Percentiles rank a stretch among this genome's conserved stretches.
These are phyloP conservation scores for Pichia occidentalis DNA, from an alignment of 805 yeast genomes.

Conservation along the genomic window DNA sequence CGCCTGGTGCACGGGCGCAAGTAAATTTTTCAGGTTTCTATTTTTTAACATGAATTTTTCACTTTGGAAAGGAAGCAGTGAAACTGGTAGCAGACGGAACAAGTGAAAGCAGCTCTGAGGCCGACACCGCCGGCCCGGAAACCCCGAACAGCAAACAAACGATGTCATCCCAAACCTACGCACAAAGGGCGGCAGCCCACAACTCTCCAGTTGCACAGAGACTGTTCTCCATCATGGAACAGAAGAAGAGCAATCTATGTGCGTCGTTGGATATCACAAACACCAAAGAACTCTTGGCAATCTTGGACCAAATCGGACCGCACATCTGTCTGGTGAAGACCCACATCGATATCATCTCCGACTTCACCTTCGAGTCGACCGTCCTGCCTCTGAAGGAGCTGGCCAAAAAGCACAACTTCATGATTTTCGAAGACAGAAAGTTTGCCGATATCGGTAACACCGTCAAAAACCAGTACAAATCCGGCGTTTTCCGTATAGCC, in stretches of 20 bases:
- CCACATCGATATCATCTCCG: slow-evolving; percentile 88
- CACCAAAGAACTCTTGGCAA: slow-evolving; percentile 63
- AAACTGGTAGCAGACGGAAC: too few relatives aligned
- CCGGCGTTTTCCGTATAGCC: slow-evolving; percentile 85
- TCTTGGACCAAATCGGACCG: slow-evolving; percentile 83
- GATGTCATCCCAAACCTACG: slow-evolving; percentile 37
- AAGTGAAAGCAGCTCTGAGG: too few relatives aligned
- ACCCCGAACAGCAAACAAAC: too few relatives aligned
- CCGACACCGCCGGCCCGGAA: too few relatives aligned
- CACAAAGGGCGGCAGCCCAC: slow-evolving; percentile 64
- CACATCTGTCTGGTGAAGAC: slow-evolving; percentile 88
- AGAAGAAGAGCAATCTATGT: slow-evolving; percentile 81
- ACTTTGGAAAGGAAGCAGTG: too few relatives aligned
- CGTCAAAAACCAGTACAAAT: slow-evolving; percentile 86
- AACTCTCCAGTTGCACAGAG: slow-evolving; percentile 74
- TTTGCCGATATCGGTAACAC: slow-evolving; percentile 99
- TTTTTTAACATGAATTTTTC: not conserved
- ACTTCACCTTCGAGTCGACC: slow-evolving; percentile 77
- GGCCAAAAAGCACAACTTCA: slow-evolving; percentile 75
- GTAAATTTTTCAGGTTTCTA: not conserved
- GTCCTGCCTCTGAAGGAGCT: slow-evolving; percentile 65
- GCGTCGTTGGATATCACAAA: slow-evolving; percentile 89
- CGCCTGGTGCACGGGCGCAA: slow-evolving; percentile 4
- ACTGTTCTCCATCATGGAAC: slow-evolving; percentile 65
- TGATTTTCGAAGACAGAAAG: slow-evolving; percentile 95